Conservation (phyloP, 2,329 filamentous ascomycete species). For the Trichophyton schoenleinii region DNA sequence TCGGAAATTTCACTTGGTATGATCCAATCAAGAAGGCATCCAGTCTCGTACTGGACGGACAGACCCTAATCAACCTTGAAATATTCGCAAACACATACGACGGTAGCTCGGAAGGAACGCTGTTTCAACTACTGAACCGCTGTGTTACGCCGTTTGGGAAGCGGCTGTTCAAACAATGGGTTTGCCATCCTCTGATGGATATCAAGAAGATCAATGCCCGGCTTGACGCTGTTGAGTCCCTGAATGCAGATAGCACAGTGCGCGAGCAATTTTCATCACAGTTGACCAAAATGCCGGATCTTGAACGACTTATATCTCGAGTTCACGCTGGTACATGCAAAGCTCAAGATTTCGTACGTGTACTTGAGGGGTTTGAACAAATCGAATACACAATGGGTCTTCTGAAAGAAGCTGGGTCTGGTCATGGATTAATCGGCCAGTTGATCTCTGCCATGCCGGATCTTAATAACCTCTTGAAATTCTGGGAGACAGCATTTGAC, state of each 20-base stretch:
- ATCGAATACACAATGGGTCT: slow-evolving; percentile 89
- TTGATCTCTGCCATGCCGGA: slow-evolving; percentile 79
- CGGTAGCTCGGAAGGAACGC: slow-evolving; percentile 68
- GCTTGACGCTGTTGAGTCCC: slow-evolving; percentile 81
- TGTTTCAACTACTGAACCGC: slow-evolving; percentile 82
- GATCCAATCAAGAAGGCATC: slow-evolving; percentile 83
- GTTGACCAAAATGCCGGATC: slow-evolving; percentile 80
- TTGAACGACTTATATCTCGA: slow-evolving; percentile 86
- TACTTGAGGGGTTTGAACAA: slow-evolving; percentile 92
- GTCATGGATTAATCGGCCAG: slow-evolving; percentile 70
- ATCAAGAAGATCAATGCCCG: slow-evolving; percentile 81
- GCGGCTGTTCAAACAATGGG: slow-evolving; percentile 89
- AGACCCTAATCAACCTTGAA: slow-evolving; percentile 96
- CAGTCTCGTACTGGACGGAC: slow-evolving; percentile 83
- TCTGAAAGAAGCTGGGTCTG: slow-evolving; percentile 59
- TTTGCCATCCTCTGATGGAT: slow-evolving; percentile 87
- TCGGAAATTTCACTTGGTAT: slow-evolving; percentile 84
- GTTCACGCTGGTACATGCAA: slow-evolving; percentile 87
- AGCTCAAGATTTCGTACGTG: slow-evolving; percentile 81
- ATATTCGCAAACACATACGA: slow-evolving; percentile 89
- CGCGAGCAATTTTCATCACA: slow-evolving; percentile 82
- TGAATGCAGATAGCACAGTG: slow-evolving; percentile 69
- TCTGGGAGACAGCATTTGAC: slow-evolving; percentile 90
- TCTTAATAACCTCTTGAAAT: slow-evolving; percentile 57
- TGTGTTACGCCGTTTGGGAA: slow-evolving; percentile 97